Evolutionary conservation across 202 grass and related monocot species (phyloP), one percentile per base, ranked within the genome.

Genomic region (Setaria viridis): DNA sequence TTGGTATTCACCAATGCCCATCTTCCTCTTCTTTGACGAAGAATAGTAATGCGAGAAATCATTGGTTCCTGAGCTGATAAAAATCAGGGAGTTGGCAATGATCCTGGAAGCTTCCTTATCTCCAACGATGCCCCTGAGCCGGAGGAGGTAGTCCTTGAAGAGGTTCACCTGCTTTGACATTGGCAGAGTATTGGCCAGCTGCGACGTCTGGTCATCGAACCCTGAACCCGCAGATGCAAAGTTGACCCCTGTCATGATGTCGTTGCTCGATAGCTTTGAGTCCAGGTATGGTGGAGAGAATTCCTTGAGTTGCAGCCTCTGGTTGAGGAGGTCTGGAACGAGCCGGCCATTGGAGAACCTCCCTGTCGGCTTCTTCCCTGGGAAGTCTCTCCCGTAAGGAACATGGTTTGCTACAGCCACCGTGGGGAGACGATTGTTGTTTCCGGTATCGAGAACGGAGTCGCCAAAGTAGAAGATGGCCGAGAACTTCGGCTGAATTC

Each of bases 291-390:
- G 90, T 14, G 90, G 81, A 3, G 92, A 92, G 71, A 83, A 84
- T 47, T 90, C 65, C 41, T 78, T 87, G 86, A 94, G 78, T 45
- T 76, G 87, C 57, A 97, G 72, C 83, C 73, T 74, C 81, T 85
- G 64, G 13, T 84, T 81, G 66, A 97, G 88, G 82, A 97, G 79
- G 91, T 92, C 94, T 34, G 94, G 90, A n/a, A 97, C 69, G 6
- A 97, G 86, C 63, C 83, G 86, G 76, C 92, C 94, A 62, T 97
- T 89, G 35, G 94, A 97, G 84, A 97, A 94, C 83, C 92, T 90
- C 84, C 94, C 94, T 0, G 94, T 94, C 0, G 94, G 82, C 71
- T 73, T 88, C 45, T 30, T 51, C 7, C 86, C 92, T 41, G 89
- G 89, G 80, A 94, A 97, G 49, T 91, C 89, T 72, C 62, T 83